Evolutionary conservation across 352 stramenopile species (phyloP), one percentile per base, ranked within the genome.

Genomic region (Globisporangium irregulare): DNA sequence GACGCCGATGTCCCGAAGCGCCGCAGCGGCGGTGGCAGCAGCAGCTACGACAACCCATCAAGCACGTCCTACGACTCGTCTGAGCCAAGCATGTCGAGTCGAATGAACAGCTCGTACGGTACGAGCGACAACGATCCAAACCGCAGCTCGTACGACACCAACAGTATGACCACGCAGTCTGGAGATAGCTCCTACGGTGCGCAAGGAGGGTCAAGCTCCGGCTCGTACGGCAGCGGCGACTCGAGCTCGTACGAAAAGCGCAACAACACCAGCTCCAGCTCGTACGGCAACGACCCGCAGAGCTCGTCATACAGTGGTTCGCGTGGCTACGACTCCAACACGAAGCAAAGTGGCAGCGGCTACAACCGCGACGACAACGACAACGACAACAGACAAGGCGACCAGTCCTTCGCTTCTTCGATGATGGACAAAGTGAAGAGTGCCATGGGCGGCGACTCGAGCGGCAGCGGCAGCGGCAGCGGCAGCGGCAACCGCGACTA

Each of bases 361-460:
- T 64, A 64, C 41, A 38, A 27, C 22, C 34, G 34, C 12, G 34
- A 64, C 41, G 15, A 64, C 27, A 25, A 64, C 24, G 12, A 38
- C 9, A 56, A 64, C 41, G 24, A 64, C 27, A 18, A 64, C 24
- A 22, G 50, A 5, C 20, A 24, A 24, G 3, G 34, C 18, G 56
- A 34, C 8, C n/a, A 24, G n/a, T 56, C 38, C 4, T 57, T 64
- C 25, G 36, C 25, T 12, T 56, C 59, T 18, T 41, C 59, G 41
- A 64, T 64, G 59, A 43, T 64, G 24, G 59, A n/a, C 0, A 64
- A 64, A 20, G 41, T 55, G 38, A 64, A 64, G 59, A 36, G 22
- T 7, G 56, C 32, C 6, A 64, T 64, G 38, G 59, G 34, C 34
- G 34, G 34, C 34, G 34, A 38, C 34, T 38, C 34, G 34, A 38